phyloP scores from a whole-genome alignment of 1,139 yeast genomes.

The Taphrina pruni region DNA sequence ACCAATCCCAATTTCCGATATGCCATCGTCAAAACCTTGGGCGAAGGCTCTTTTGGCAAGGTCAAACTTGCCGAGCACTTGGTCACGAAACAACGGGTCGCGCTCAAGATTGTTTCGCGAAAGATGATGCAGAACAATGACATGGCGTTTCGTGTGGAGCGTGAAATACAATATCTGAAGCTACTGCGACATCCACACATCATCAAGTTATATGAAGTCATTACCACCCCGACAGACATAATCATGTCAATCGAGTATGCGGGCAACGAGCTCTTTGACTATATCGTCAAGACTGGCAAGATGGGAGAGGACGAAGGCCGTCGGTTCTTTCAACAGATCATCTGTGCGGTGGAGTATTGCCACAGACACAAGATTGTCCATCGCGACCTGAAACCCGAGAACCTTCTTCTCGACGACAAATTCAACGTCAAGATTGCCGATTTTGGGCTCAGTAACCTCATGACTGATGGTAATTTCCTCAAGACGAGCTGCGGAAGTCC shows the following conservation, averaged over 20 bases:
- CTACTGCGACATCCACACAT: slow-evolving; percentile 94
- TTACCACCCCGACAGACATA: slow-evolving; percentile 92
- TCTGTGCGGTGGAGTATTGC: slow-evolving; percentile 97
- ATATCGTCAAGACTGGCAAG: slow-evolving; percentile 91
- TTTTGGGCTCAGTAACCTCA: slow-evolving; percentile 98
- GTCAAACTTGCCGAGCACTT: slow-evolving; percentile 91
- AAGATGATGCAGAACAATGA: slow-evolving; percentile 93
- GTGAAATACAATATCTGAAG: slow-evolving; percentile 90
- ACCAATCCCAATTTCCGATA: slow-evolving; percentile 61
- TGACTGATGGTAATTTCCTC: slow-evolving; percentile 78
- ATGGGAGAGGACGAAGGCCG: slow-evolving; percentile 95
- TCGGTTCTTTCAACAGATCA: slow-evolving; percentile 94
- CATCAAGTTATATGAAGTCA: slow-evolving; percentile 93
- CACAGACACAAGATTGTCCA: slow-evolving; percentile 98
- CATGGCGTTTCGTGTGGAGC: slow-evolving; percentile 96
- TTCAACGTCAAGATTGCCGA: slow-evolving; percentile 95
- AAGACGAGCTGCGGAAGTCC: slow-evolving; percentile 99
- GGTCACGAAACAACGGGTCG: slow-evolving; percentile 91
- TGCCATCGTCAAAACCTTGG: slow-evolving; percentile 90
- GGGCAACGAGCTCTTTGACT: slow-evolving; percentile 93
- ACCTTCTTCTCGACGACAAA: slow-evolving; percentile 81
- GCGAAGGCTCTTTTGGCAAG: slow-evolving; percentile 97
- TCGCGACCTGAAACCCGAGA: slow-evolving; percentile 95
- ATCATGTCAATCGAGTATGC: slow-evolving; percentile 98
- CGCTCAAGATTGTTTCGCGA: slow-evolving; percentile 89